phyloP scores from a whole-genome alignment of 176 grass and related monocot species.

The Carex littledalei region DNA sequence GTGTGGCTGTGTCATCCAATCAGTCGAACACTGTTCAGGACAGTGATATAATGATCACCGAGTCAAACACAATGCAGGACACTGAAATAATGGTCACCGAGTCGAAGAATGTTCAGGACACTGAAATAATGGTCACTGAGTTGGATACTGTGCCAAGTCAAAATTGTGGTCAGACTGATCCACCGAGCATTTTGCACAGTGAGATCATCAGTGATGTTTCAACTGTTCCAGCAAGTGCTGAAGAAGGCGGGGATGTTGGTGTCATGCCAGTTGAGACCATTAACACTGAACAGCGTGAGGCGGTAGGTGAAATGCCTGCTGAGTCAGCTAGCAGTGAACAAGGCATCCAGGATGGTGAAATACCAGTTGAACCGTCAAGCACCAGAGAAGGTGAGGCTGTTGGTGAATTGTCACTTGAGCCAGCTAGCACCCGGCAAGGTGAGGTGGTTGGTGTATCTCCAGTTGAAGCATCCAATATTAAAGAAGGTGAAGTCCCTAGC shows the following conservation, averaged over 20 bases:
- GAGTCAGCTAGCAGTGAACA: slow-evolving; percentile 6
- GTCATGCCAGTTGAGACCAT: not conserved
- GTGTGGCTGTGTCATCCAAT: not conserved
- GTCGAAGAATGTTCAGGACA: slow-evolving; percentile 6
- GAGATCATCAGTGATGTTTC: slow-evolving; percentile 22
- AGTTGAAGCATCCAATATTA: not conserved
- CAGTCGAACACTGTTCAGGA: not conserved
- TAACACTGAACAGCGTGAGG: not conserved
- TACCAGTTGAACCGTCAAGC: no score
- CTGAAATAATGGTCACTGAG: not conserved
- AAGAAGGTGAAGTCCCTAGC: no score
- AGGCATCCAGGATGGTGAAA: not conserved
- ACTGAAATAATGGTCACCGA: not conserved
- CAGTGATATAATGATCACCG: not conserved
- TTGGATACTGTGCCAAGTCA: slow-evolving; percentile 14
- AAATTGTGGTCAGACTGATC: slow-evolving; percentile 7
- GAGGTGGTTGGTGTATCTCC: slow-evolving; percentile 1
- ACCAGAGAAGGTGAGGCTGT: no score
- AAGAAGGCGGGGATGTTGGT: not conserved
- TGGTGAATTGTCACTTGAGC: not conserved
- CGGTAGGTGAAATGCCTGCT: not conserved
- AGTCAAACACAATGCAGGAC: not conserved
- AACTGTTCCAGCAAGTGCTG: not conserved
- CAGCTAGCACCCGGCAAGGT: slow-evolving; percentile 4
- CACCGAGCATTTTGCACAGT: slow-evolving; percentile 13